Percentiles rank a stretch among this genome's conserved stretches.
Evolutionary conservation across 106 monocot genomes (phyloP).

Genomic region (Hemerocallis citrina): DNA sequence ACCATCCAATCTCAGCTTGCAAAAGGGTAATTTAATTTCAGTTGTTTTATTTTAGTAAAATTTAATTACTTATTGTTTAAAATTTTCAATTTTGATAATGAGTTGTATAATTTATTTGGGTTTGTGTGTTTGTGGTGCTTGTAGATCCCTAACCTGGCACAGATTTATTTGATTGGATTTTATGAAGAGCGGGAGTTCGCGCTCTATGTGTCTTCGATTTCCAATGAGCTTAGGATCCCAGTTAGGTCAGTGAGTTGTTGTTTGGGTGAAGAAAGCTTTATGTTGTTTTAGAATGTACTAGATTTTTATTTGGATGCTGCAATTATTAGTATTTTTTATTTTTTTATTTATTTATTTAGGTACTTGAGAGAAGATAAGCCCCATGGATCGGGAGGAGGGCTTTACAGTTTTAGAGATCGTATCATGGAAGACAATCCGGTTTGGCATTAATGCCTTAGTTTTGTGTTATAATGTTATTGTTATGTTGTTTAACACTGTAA

Average conservation of each 20-base stretch:
- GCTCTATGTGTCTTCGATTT: constrained; percentile 72
- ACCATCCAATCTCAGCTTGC: constrained; percentile 77
- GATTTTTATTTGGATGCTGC: background rate
- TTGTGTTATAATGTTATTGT: no score
- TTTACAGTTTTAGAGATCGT: constrained; percentile 67
- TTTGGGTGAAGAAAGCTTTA: background rate
- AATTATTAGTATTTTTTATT: no score
- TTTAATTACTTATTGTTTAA: no score
- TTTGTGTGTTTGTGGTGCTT: background rate
- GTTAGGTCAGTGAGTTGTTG: constrained; percentile 52
- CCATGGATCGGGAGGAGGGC: constrained; percentile 78
- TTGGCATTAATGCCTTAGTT: no score
- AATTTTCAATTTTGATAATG: no score
- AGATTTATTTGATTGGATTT: constrained; percentile 79
- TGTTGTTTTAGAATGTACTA: background rate
- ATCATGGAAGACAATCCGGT: constrained; percentile 89
- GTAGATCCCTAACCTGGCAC: constrained; percentile 76
- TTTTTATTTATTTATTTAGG: constrained; percentile 8
- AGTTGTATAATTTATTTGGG: background rate
- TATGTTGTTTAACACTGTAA: no score
- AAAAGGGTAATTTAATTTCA: constrained; percentile 25
- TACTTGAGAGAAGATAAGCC: constrained; percentile 94
- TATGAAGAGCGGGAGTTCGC: constrained; percentile 88
- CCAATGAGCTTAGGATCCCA: constrained; percentile 78
- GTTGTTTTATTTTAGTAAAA: constrained; percentile 2